Evolutionary conservation across 1,284 basidiomycete species (phyloP).

Genomic region (Ganoderma lucidum): DNA sequence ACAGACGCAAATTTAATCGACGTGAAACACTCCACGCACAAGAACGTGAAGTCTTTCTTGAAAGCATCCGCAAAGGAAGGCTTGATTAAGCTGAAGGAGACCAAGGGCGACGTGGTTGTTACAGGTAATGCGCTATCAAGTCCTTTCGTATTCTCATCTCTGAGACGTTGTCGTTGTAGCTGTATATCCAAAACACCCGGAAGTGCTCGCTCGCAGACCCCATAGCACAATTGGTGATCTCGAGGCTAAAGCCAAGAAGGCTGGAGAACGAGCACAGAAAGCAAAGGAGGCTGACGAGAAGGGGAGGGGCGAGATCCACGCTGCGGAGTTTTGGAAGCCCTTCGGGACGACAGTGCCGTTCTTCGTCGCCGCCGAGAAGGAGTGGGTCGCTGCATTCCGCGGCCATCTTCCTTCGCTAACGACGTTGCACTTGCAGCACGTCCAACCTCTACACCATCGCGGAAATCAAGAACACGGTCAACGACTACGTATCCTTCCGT

Average conservation of each 20-base stretch:
- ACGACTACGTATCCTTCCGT: conserved; percentile 66
- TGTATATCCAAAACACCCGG: conserved; percentile 68
- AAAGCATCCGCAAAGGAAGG: conserved; percentile 78
- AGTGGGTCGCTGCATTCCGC: conserved; percentile 49
- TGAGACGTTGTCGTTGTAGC: conserved; percentile 35
- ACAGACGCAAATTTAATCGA: conserved; percentile 52
- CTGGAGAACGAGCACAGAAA: conserved; percentile 55
- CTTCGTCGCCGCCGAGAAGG: conserved; percentile 67
- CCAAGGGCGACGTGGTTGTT: conserved; percentile 67
- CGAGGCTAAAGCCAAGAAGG: conserved; percentile 63
- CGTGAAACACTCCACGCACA: conserved; percentile 79
- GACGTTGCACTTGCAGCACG: conserved; percentile 47
- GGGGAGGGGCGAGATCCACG: conserved; percentile 55
- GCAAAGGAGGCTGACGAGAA: conserved; percentile 54
- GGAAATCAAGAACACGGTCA: conserved; percentile 65
- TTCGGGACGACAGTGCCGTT: conserved; percentile 60
- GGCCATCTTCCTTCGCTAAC: neutral
- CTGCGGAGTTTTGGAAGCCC: conserved; percentile 83
- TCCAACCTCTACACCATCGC: conserved; percentile 60
- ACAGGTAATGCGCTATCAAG: conserved; percentile 32
- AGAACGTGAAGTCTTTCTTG: conserved; percentile 83
- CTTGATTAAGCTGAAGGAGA: conserved; percentile 77
- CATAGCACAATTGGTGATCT: conserved; percentile 73
- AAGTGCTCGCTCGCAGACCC: conserved; percentile 57
- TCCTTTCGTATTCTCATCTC: too few species aligned